Conservation (phyloP, 768 basidiomycete species). For the Suillus clintonianus region DNA sequence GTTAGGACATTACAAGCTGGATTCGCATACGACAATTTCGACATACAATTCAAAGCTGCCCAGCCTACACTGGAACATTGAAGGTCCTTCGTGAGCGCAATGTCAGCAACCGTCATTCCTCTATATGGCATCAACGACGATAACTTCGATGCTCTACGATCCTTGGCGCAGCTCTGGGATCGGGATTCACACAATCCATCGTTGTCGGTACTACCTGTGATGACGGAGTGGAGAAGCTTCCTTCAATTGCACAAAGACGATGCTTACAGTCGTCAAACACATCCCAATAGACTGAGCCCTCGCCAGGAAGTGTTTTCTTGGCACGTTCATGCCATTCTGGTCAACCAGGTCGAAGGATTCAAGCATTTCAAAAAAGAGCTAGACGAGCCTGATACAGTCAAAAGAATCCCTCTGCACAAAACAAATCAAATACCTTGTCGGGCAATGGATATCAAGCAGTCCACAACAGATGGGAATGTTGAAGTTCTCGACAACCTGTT, state of each 20-base stretch:
- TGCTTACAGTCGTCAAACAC: not conserved
- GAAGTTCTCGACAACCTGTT: constrained; percentile 18
- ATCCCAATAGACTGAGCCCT: not conserved
- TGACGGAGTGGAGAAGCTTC: not conserved
- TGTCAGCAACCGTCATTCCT: no score
- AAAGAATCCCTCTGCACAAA: constrained; percentile 24
- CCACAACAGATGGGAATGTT: constrained; percentile 19
- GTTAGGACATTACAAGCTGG: constrained; percentile 24
- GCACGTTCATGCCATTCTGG: no score
- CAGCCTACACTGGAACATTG: constrained; percentile 11
- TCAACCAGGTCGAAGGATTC: no score
- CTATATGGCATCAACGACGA: no score
- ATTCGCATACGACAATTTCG: constrained; percentile 47
- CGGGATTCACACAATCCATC: no score
- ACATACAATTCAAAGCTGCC: constrained; percentile 35
- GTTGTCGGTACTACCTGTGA: not conserved
- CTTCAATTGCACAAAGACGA: not conserved
- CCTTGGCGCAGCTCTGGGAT: no score
- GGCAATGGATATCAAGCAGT: constrained; percentile 26
- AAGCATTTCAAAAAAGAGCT: no score
- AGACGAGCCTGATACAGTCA: no score
- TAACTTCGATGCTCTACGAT: no score
- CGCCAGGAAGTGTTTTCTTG: no score
- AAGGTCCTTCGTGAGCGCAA: no score
- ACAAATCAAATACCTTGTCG: constrained; percentile 21